Conservation (phyloP, 345 rosid species). For the Heritiera fomes region DNA sequence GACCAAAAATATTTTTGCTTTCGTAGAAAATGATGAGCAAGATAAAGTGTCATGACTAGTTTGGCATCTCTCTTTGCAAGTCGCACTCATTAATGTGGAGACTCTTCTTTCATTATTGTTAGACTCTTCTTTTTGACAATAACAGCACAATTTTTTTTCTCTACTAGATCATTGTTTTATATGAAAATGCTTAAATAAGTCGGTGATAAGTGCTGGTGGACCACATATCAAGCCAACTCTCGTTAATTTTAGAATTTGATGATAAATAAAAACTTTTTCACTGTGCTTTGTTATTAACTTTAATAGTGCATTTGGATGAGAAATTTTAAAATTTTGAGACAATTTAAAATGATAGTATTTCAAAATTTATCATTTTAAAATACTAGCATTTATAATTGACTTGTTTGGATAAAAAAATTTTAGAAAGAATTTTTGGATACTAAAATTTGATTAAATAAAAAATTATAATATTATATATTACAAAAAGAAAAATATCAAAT, state of each 20-base stretch:
- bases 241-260: not conserved
- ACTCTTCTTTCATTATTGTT: not conserved
- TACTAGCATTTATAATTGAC: too few relatives aligned
- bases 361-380: too few relatives aligned
- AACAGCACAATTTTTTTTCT: not conserved
- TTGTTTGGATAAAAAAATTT: too few relatives aligned
- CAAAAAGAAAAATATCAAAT: too few relatives aligned
- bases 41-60: conserved; percentile 5
- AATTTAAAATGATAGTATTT: too few relatives aligned
- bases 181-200: not conserved
- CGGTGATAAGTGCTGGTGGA: conserved; percentile 16
- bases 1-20: conserved; percentile 15
- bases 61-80: conserved; percentile 24
- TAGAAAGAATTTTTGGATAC: too few relatives aligned
- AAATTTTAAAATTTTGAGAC: too few relatives aligned
- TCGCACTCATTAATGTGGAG: conserved; percentile 17
- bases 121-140: conserved; percentile 21
- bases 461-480: too few relatives aligned
- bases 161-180: not conserved
- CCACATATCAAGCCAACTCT: not conserved
- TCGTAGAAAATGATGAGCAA: conserved; percentile 30
- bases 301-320: too few relatives aligned
- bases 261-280: not conserved
- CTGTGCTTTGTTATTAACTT: not conserved
- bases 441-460: too few relatives aligned